Evolutionary conservation across 2,329 filamentous ascomycete genomes (phyloP).

Genomic region (Verticillium isaacii): DNA sequence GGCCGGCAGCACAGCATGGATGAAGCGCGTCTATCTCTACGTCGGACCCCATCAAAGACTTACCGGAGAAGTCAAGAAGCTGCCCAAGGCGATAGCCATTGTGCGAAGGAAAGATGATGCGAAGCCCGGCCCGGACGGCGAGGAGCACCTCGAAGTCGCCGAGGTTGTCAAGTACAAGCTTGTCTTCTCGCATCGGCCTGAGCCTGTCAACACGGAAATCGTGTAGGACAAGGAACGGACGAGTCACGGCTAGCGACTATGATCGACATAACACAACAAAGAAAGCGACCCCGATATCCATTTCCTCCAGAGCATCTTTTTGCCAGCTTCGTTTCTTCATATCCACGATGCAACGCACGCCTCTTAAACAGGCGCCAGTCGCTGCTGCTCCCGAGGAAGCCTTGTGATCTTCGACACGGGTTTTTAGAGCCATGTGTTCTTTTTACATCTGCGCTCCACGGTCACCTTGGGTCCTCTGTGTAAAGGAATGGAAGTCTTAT

Average conservation of each 20-base stretch:
- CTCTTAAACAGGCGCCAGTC: too few relatives aligned
- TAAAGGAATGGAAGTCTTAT: too few relatives aligned
- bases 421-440: too few relatives aligned
- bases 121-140: conserved; percentile 19
- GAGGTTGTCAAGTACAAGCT: conserved; percentile 87
- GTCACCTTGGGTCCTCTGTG: too few relatives aligned
- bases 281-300: too few relatives aligned
- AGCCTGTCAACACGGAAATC: conserved; percentile 63
- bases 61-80: conserved; percentile 84
- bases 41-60: conserved; percentile 85
- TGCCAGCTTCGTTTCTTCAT: too few relatives aligned
- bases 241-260: not conserved
- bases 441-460: too few relatives aligned
- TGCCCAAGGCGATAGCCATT: conserved; percentile 74
- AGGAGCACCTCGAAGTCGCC: conserved; percentile 68
- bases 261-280: too few relatives aligned
- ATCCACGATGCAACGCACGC: too few relatives aligned
- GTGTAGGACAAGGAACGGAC: conserved; percentile 9
- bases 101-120: conserved; percentile 54
- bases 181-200: conserved; percentile 76
- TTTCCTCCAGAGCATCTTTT: too few relatives aligned
- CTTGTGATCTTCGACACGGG: too few relatives aligned
- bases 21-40: conserved; percentile 85
- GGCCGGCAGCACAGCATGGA: conserved; percentile 65
- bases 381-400: too few relatives aligned